Percentiles rank a stretch among this genome's conserved stretches.
Evolutionary conservation across 306 rosid species (phyloP).

Genomic region (Prunus mume): DNA sequence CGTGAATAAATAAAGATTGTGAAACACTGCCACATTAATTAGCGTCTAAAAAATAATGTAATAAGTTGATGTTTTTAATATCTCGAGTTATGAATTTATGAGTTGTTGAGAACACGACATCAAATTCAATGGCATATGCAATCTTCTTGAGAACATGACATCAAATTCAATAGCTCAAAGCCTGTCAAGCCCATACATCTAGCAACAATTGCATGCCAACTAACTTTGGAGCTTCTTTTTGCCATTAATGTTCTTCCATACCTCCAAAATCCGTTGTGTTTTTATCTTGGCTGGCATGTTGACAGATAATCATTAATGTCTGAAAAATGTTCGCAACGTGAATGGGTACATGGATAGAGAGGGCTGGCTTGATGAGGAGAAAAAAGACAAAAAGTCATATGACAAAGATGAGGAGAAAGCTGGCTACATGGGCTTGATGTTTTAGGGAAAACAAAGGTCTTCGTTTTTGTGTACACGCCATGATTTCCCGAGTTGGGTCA

Average conservation of each 20-base stretch:
- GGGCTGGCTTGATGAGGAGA: too few species aligned
- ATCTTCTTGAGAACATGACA: neutral
- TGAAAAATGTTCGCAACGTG: neutral
- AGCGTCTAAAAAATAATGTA: too few species aligned
- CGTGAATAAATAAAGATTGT: too few species aligned
- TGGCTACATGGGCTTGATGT: neutral
- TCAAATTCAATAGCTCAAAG: neutral
- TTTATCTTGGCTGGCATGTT: slow-evolving; percentile 13
- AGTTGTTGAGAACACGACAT: neutral
- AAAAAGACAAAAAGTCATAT: neutral
- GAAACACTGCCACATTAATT: too few species aligned
- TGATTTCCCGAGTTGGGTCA: neutral
- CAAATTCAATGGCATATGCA: neutral
- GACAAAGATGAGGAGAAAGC: neutral
- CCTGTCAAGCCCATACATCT: neutral
- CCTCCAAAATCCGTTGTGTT: neutral
- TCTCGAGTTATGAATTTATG: too few species aligned
- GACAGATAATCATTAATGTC: slow-evolving; percentile 1
- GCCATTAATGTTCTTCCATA: neutral
- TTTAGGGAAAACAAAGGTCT: neutral
- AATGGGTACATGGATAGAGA: neutral
- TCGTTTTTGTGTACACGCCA: neutral
- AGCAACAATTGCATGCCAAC: neutral
- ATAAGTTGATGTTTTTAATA: too few species aligned
- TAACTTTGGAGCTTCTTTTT: neutral